Evolutionary conservation across 768 basidiomycete genomes (phyloP).

Genomic region (Hygrophoropsis aurantiaca): DNA sequence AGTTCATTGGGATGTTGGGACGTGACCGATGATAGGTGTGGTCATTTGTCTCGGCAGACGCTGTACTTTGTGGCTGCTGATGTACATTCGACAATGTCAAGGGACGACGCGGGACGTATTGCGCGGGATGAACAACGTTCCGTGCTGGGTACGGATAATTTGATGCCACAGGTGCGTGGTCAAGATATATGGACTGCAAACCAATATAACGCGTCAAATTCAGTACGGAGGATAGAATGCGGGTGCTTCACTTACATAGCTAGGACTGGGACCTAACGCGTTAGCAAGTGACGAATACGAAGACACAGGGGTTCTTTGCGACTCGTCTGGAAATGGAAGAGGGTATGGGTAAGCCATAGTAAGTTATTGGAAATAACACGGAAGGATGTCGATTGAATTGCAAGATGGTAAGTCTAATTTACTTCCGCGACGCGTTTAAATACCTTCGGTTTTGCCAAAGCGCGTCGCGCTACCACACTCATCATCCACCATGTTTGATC

Average conservation of each 20-base stretch:
- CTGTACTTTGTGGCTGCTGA: neutral
- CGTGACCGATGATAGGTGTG: constrained; percentile 4
- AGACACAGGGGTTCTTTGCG: constrained; percentile 7
- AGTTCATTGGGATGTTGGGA: constrained; percentile 1
- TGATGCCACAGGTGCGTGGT: constrained; percentile 15
- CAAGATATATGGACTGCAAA: constrained; percentile 16
- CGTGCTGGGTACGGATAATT: constrained; percentile 29
- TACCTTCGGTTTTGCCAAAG: constrained; percentile 1
- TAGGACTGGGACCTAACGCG: constrained; percentile 17
- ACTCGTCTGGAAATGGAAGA: constrained; percentile 17
- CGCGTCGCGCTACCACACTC: neutral
- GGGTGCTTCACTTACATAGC: constrained; percentile 6
- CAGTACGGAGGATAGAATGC: neutral
- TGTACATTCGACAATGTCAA: constrained; percentile 9
- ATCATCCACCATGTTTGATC: neutral
- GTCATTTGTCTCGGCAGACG: constrained; percentile 3
- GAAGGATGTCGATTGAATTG: no score
- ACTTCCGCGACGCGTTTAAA: neutral
- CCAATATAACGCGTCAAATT: constrained; percentile 7
- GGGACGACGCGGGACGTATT: constrained; percentile 13
- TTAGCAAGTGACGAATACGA: constrained; percentile 24
- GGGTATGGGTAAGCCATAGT: constrained; percentile 23
- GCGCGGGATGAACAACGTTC: constrained; percentile 24
- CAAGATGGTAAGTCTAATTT: neutral
- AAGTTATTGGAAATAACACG: neutral